Evolutionary conservation across 805 yeast species (phyloP), one percentile per base, ranked within the genome.

Genomic region (Scheffersomyces coipomensis): DNA sequence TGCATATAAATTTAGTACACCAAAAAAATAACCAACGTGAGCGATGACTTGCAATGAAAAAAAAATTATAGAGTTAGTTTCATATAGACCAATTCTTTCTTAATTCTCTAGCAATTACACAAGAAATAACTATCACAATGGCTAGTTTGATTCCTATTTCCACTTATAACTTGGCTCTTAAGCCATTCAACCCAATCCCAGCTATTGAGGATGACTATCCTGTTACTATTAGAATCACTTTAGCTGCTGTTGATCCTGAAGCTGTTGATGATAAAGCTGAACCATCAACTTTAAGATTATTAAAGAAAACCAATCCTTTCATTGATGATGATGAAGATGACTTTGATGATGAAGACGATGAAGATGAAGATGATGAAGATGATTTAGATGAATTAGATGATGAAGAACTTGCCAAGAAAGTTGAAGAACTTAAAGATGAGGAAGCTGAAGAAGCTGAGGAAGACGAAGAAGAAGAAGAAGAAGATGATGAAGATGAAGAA

Each of bases 171-270:
- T 75, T 88, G 66, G 88, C 86, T 53, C 76, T 91, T 48, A 74
- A 77, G 64, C 99, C 99, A 53, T 93, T 85, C 60, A 73, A 79
- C 52, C 96, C 97, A 51, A 81, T 82, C 31, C 89, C 89, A 37
- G 96, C 97, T 44, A 80, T 87, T 58, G 87, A 84, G 48, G 84
- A 81, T 44, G 95, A 85, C 44, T 82, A 81, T 63, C 97, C 97
- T 37, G 85, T 87, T 51, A 84, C 97, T 46, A 81, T 91, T 52
- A 86, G 95, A 68, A 64, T 91, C 56, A 90, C 98, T 38, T 77
- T 91, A 78, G 99, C 97, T 47, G 95, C 99, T 44, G 75, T 93
- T 56, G 97, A 91, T 68, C 96, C 97, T 47, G 86, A 82, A 57
- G 76, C 95, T 22, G 81, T 78, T 52, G 96, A 88, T 55, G 89